Conservation (phyloP, 2,329 filamentous ascomycete species). For the Fusarium guadeloupense region DNA sequence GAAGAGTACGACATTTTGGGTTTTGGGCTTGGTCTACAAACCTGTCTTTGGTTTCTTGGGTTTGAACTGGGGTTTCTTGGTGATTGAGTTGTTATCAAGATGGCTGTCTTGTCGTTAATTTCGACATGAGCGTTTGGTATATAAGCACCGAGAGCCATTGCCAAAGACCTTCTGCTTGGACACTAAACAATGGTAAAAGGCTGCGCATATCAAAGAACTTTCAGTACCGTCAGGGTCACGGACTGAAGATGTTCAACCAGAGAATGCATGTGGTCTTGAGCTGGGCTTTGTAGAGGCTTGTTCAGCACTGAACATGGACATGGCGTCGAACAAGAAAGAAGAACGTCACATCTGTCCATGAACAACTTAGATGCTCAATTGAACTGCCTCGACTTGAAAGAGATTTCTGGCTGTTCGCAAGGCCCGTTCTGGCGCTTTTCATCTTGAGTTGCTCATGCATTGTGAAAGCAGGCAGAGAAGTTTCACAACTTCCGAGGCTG, state of each 20-base stretch:
- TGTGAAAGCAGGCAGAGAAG: conserved; percentile 12
- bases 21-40: neutral
- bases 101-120: neutral
- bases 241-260: neutral
- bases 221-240: neutral
- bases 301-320: neutral
- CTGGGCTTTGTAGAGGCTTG: neutral
- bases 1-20: conserved; percentile 28
- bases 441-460: neutral
- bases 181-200: neutral
- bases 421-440: neutral
- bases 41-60: neutral
- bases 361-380: neutral
- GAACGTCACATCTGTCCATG: neutral
- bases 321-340: neutral
- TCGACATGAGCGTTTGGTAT: neutral
- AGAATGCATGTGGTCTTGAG: neutral
- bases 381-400: neutral
- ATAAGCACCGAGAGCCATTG: neutral
- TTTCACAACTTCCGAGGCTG: neutral
- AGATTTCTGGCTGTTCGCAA: neutral
- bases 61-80: neutral
- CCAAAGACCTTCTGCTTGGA: neutral
- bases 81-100: neutral
- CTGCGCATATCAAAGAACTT: neutral